phyloP scores from a whole-genome alignment of 2,329 filamentous ascomycete genomes.

The Exserohilum turcica region DNA sequence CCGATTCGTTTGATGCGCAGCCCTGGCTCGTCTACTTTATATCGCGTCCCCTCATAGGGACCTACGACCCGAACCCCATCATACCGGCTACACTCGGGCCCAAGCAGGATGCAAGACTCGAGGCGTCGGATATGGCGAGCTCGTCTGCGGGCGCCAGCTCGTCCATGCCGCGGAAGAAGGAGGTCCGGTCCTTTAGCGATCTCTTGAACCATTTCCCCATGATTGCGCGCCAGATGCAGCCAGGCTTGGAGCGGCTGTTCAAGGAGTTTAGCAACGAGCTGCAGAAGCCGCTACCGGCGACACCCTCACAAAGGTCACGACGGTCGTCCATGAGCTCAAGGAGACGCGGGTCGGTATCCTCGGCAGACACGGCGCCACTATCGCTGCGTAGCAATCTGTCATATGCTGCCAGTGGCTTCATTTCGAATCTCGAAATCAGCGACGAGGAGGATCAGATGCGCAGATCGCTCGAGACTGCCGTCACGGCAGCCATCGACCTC shows the following conservation, averaged over 20 bases:
- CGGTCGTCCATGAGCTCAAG: conserved; percentile 42
- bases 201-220: conserved; percentile 89
- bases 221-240: conserved; percentile 95
- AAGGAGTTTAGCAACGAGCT: conserved; percentile 86
- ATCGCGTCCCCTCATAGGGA: conserved; percentile 82
- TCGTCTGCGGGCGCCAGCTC: conserved; percentile 35
- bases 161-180: conserved; percentile 74
- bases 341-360: conserved; percentile 44
- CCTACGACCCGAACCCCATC: conserved; percentile 77
- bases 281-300: conserved; percentile 80
- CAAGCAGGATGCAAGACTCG: conserved; percentile 24
- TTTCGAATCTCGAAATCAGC: conserved; percentile 66
- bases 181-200: conserved; percentile 88
- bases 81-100: conserved; percentile 59
- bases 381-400: conserved; percentile 48
- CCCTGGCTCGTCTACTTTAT: conserved; percentile 98
- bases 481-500: conserved; percentile 90
- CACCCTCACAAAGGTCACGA: conserved; percentile 57
- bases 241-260: conserved; percentile 85
- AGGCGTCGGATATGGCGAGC: conserved; percentile 13
- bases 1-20: conserved; percentile 83
- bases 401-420: conserved; percentile 44
- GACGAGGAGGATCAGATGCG: conserved; percentile 93
- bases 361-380: conserved; percentile 40
- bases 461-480: conserved; percentile 84